Percentiles rank a stretch among this genome's conserved stretches.
phyloP scores from a whole-genome alignment of 345 rosid species.

The Excoecaria agallocha region DNA sequence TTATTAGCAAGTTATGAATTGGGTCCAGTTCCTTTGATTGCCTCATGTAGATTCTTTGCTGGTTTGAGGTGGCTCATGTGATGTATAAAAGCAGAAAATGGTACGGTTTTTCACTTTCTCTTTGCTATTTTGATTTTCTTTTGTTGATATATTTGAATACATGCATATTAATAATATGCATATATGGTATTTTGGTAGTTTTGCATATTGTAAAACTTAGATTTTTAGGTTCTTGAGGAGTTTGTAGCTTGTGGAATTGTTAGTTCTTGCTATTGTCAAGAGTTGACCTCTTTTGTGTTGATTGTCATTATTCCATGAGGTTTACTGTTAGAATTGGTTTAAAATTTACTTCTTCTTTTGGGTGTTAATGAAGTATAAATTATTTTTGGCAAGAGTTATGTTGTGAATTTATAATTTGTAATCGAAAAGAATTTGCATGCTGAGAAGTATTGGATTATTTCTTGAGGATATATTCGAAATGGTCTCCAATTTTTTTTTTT shows the following conservation, averaged over 20 bases:
- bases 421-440: background rate
- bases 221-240: background rate
- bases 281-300: background rate
- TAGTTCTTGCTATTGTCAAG: background rate
- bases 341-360: background rate
- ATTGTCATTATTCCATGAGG: background rate
- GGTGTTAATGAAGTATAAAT: background rate
- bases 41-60: constrained; percentile 11
- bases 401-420: background rate
- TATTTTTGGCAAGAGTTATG: background rate
- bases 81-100: constrained; percentile 33
- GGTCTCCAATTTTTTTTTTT: background rate
- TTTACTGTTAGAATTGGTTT: background rate
- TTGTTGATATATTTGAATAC: background rate
- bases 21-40: constrained; percentile 29
- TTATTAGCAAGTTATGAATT: constrained; percentile 9
- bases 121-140: background rate
- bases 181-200: background rate
- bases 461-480: background rate
- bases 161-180: background rate
- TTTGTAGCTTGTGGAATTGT: background rate
- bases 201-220: background rate
- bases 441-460: constrained; percentile 9
- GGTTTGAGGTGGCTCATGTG: constrained; percentile 24
- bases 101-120: constrained; percentile 17